Base-by-base conservation (phyloP, 2,329 filamentous ascomycete species). In the Metarhizium robertsii region DNA sequence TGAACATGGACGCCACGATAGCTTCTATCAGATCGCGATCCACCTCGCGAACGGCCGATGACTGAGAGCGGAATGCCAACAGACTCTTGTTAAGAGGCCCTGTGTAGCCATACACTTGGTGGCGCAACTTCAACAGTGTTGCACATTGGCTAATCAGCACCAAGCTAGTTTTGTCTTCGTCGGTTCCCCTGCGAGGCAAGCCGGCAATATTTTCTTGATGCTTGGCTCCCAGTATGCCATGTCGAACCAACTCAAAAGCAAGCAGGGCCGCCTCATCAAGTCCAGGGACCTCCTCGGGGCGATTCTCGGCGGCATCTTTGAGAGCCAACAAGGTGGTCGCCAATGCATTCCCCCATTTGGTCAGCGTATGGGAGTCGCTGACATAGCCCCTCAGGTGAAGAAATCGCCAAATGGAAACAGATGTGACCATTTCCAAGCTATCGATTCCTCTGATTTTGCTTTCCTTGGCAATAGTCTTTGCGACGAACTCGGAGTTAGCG, bases 41-140 rank as follows among this genome's bases (percentile, higher is more conserved):
- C 38, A 85, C 84, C 60, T 87, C 83, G 43, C 92, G 87, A 29
- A 96, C 85, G 45, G 88, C 84, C 2, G 86, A 86, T 45, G 90
- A 85, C 56, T 97, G 78, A 1, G 90, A 92, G 58, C 90, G 88
- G 75, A 92, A 99, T 30, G 85, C 86, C 46, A 99, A 79, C 53
- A 96, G 78, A 61, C 92, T 91, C 70, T 94, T 87, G 76, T 91
- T 96, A 1, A 99, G 79, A 1, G 94, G 92, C 0, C 94, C 94
- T 2, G 92, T 96, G 71, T 96, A 99, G 34, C 94, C 94, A 62
- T 92, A 92, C 3, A 81, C 79, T 62, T 89, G 82, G 68, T 99
- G 94, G 36, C 85, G 83, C 59, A 97, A 78, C 65, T 88, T 90
- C 53, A 91, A 81, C 56, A 97, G 77, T 53, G 88, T 91, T 14